Evolutionary conservation across 108 stramenopile species (phyloP).

Genomic region (Poteriospumella lacustris): DNA sequence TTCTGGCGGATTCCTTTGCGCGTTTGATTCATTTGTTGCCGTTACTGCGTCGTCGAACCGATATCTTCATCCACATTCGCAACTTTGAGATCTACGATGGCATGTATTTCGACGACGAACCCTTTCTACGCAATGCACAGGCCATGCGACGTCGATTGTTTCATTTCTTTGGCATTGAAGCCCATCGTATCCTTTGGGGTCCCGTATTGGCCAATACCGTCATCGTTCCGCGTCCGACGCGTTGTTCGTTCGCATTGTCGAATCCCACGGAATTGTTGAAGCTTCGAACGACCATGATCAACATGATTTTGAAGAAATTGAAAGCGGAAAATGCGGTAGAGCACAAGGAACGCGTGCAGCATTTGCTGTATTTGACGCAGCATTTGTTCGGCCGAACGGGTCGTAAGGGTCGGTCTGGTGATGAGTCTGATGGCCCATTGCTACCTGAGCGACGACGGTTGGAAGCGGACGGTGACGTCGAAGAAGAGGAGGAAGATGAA

Average conservation of each 20-base stretch:
- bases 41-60: not conserved
- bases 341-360: too few relatives aligned
- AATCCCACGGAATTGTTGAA: constrained; percentile 4
- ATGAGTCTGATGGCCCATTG: too few relatives aligned
- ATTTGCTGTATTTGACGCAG: too few relatives aligned
- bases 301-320: too few relatives aligned
- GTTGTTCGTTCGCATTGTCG: not conserved
- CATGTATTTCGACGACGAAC: too few relatives aligned
- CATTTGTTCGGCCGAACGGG: too few relatives aligned
- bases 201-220: not conserved
- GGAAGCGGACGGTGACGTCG: too few relatives aligned
- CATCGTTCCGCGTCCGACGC: not conserved
- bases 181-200: not conserved
- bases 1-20: not conserved
- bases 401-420: too few relatives aligned
- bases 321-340: too few relatives aligned
- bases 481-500: too few relatives aligned
- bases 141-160: not conserved
- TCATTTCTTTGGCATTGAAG: not conserved
- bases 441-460: too few relatives aligned
- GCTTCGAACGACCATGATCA: too few relatives aligned
- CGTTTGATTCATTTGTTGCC: not conserved
- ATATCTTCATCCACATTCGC: constrained; percentile 1
- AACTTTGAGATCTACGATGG: not conserved
- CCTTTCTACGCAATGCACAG: not conserved